Percentiles rank a stretch among this genome's conserved stretches.
These are phyloP conservation scores for Rubroboletus satanas DNA, from an alignment of 768 basidiomycete species.

Conservation along the genomic window DNA sequence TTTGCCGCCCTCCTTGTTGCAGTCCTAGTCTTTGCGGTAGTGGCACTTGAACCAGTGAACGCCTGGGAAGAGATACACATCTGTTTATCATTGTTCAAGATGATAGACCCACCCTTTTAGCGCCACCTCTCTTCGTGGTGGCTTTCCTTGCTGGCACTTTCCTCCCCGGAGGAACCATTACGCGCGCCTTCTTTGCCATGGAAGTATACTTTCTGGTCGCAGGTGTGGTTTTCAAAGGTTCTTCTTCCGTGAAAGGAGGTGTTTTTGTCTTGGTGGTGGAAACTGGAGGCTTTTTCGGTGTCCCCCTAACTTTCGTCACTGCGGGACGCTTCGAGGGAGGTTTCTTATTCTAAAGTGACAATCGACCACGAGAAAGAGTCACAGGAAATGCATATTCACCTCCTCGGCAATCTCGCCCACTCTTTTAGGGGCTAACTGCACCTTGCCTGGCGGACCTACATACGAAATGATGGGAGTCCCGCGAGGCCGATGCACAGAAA, in stretches of 20 bases:
- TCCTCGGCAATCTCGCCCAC: conserved; percentile 11
- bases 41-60: neutral
- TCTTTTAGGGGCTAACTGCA: conserved; percentile 21
- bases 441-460: conserved; percentile 27
- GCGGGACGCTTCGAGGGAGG: neutral
- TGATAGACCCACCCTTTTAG: conserved; percentile 7
- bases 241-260: neutral
- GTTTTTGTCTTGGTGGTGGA: neutral
- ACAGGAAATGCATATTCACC: neutral
- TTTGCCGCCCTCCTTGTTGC: neutral
- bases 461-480: neutral
- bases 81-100: neutral
- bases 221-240: neutral
- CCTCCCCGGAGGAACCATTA: conserved; percentile 5
- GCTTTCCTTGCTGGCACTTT: conserved; percentile 6
- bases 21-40: neutral
- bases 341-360: conserved; percentile 12
- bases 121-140: neutral
- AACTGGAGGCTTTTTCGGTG: neutral
- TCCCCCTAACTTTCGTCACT: neutral
- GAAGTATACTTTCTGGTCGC: conserved; percentile 23
- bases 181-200: conserved; percentile 23
- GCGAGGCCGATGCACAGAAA: neutral
- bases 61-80: neutral
- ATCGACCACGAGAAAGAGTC: neutral